Percentiles rank a stretch among this genome's conserved stretches.
Evolutionary conservation across 768 basidiomycete genomes (phyloP).

Genomic region (Auricularia cornea): DNA sequence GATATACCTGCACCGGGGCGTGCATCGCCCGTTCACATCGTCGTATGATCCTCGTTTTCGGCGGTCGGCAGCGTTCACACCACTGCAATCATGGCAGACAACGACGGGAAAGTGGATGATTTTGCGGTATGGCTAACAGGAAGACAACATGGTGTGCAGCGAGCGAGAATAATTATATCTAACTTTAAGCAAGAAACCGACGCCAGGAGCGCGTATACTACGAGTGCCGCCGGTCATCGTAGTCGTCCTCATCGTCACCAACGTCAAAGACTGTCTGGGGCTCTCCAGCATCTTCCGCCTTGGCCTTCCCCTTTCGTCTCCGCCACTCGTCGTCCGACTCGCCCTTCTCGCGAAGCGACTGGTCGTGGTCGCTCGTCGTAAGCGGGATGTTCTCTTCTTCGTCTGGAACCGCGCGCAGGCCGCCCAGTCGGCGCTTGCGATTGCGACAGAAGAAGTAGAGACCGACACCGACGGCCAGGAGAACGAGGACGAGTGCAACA

Average conservation of each 20-base stretch:
- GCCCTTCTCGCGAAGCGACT: slow-evolving; percentile 17
- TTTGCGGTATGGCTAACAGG: no score
- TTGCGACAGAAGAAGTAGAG: slow-evolving; percentile 74
- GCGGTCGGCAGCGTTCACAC: no score
- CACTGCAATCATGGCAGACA: no score
- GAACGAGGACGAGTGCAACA: slow-evolving; percentile 69
- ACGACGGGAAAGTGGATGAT: no score
- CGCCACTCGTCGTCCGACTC: slow-evolving; percentile 16
- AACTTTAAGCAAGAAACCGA: no score
- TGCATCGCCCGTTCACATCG: no score
- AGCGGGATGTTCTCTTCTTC: slow-evolving; percentile 69
- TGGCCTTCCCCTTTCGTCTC: slow-evolving; percentile 28
- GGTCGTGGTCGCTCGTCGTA: slow-evolving; percentile 20
- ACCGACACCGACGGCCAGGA: slow-evolving; percentile 61
- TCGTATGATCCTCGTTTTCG: no score
- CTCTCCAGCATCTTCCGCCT: slow-evolving; percentile 13
- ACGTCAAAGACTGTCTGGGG: slow-evolving; percentile 36
- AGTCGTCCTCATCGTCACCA: slow-evolving; percentile 36
- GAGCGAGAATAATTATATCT: no score
- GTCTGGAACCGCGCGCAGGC: slow-evolving; percentile 30
- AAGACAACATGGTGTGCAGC: background rate
- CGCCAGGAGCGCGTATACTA: no score
- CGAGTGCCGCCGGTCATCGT: no score
- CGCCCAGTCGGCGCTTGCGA: slow-evolving; percentile 34
- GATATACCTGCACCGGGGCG: no score